Percentiles rank a stretch among this genome's conserved stretches.
Evolutionary conservation across 1,284 basidiomycete genomes (phyloP).

Genomic region (Melampsora medusae): DNA sequence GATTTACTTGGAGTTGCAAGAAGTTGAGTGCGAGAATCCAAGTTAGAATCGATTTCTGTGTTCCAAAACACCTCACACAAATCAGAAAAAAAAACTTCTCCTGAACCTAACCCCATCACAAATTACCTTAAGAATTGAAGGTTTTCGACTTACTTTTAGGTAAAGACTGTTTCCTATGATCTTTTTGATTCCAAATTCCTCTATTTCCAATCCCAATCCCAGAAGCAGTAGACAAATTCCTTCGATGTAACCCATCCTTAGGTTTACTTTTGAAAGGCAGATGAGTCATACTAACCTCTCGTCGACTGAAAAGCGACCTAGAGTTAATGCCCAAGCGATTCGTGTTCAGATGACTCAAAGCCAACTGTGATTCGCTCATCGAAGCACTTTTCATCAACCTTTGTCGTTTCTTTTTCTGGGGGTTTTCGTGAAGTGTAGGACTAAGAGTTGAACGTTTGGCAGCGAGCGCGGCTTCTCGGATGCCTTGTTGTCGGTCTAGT

Average conservation of each 20-base stretch:
- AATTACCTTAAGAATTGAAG: background rate
- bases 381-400: background rate
- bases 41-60: background rate
- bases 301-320: background rate
- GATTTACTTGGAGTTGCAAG: slow-evolving; percentile 21
- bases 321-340: background rate
- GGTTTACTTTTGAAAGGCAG: background rate
- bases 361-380: background rate
- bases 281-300: slow-evolving; percentile 22
- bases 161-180: slow-evolving; percentile 30
- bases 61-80: background rate
- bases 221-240: no score
- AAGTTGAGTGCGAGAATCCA: slow-evolving; percentile 7
- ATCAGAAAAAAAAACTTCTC: background rate
- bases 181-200: background rate
- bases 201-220: no score
- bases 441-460: background rate
- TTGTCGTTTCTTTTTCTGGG: background rate
- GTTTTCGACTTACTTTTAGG: slow-evolving; percentile 23
- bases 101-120: background rate
- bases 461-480: background rate
- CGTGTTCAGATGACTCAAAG: background rate
- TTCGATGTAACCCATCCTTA: background rate
- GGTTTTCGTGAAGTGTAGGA: slow-evolving; percentile 1
- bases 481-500: slow-evolving; percentile 4